phyloP scores from a whole-genome alignment of 2,329 filamentous ascomycete genomes.

The Arthroderma uncinatum region DNA sequence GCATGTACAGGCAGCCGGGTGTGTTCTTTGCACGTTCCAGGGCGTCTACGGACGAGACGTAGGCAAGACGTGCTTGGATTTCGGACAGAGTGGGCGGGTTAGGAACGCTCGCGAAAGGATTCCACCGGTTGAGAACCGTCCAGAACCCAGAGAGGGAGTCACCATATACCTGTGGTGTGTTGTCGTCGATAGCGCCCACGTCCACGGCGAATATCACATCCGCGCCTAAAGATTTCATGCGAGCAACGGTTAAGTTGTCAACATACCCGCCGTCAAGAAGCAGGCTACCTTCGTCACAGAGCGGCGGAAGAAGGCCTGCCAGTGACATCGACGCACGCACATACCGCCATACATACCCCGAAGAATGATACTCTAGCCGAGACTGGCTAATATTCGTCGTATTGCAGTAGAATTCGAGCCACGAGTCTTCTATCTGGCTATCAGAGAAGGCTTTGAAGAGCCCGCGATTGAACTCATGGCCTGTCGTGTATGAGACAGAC shows the following conservation, averaged over 20 bases:
- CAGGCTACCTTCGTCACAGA: conserved; percentile 96
- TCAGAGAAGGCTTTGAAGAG: conserved; percentile 98
- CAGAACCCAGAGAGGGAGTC: conserved; percentile 91
- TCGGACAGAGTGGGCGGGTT: conserved; percentile 93
- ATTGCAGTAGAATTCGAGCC: conserved; percentile 98
- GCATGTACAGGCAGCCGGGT: conserved; percentile 89
- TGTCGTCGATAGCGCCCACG: conserved; percentile 83
- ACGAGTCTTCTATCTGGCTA: conserved; percentile 96
- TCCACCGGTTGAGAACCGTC: conserved; percentile 94
- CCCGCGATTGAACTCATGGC: conserved; percentile 95
- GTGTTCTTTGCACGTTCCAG: conserved; percentile 85
- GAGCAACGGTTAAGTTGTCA: conserved; percentile 89
- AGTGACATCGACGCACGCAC: conserved; percentile 94
- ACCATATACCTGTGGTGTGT: conserved; percentile 82
- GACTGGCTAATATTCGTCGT: conserved; percentile 98
- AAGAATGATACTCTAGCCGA: conserved; percentile 82
- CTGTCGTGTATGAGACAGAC: conserved; percentile 91
- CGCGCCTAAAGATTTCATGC: conserved; percentile 91
- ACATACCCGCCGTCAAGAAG: conserved; percentile 92
- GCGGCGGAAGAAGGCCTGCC: conserved; percentile 78
- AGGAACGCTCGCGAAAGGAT: conserved; percentile 75
- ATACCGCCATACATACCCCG: conserved; percentile 95
- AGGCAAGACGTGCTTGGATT: conserved; percentile 88
- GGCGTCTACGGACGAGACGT: conserved; percentile 89
- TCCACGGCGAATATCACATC: conserved; percentile 94